Conservation (phyloP, 306 rosid species). For the Echinosophora koreensis region DNA sequence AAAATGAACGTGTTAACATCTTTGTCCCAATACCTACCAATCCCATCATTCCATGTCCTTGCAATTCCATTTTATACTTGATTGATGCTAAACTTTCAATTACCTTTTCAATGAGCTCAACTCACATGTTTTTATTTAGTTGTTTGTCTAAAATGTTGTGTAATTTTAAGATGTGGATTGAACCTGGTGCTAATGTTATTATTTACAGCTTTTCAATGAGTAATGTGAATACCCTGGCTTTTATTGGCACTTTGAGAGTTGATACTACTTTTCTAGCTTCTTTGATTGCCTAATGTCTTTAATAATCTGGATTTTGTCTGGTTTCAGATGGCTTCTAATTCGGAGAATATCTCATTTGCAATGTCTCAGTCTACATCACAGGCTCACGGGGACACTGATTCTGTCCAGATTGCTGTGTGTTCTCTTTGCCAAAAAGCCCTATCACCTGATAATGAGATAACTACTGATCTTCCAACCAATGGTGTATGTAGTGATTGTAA, state of each 20-base stretch:
- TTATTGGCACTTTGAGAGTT: neutral
- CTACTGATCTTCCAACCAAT: constrained; percentile 51
- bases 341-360: constrained; percentile 51
- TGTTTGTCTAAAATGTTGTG: constrained; percentile 11
- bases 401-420: constrained; percentile 60
- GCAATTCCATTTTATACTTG: constrained; percentile 34
- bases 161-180: constrained; percentile 26
- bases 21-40: neutral
- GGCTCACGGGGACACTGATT: constrained; percentile 37
- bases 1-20: constrained; percentile 9
- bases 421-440: constrained; percentile 67
- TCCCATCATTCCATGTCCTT: neutral
- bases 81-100: constrained; percentile 7
- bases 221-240: constrained; percentile 16
- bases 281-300: constrained; percentile 14
- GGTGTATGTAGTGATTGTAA: constrained; percentile 88
- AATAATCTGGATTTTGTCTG: constrained; percentile 40
- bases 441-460: constrained; percentile 59
- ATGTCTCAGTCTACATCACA: constrained; percentile 48
- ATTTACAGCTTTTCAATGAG: neutral
- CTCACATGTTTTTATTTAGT: constrained; percentile 16
- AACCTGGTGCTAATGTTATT: constrained; percentile 17
- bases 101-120: constrained; percentile 3
- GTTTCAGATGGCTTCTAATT: constrained; percentile 69
- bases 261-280: neutral